phyloP scores from a whole-genome alignment of 192 early-diverging fungal species.

The Umbelopsis sp. region DNA sequence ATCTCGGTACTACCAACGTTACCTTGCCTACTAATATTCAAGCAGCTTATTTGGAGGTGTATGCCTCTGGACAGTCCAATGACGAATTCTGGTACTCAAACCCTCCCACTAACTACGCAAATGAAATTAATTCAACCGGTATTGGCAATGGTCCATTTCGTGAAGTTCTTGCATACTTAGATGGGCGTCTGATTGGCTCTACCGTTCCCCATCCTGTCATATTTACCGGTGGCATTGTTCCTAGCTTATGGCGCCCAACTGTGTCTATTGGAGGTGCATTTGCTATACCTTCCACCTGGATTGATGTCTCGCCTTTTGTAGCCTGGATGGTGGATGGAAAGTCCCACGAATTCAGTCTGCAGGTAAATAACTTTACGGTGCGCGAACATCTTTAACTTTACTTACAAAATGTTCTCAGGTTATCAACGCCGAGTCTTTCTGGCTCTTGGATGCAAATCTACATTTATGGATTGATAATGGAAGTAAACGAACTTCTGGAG shows the following conservation, averaged over 20 bases:
- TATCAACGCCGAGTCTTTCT: slow-evolving; percentile 11
- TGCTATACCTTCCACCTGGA: slow-evolving; percentile 22
- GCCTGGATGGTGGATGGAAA: slow-evolving; percentile 29
- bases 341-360: slow-evolving; percentile 13
- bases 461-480: slow-evolving; percentile 26
- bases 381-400: background rate
- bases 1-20: slow-evolving; percentile 8
- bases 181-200: slow-evolving; percentile 10
- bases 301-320: slow-evolving; percentile 30
- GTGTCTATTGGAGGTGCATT: slow-evolving; percentile 18
- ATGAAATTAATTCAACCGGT: background rate
- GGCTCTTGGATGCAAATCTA: slow-evolving; percentile 28
- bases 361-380: slow-evolving; percentile 4
- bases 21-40: slow-evolving; percentile 21
- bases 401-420: background rate
- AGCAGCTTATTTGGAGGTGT: slow-evolving; percentile 23
- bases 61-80: slow-evolving; percentile 23
- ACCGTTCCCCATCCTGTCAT: slow-evolving; percentile 16
- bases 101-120: slow-evolving; percentile 14
- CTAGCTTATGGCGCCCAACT: slow-evolving; percentile 25
- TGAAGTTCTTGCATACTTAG: slow-evolving; percentile 25
- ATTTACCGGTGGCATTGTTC: slow-evolving; percentile 25
- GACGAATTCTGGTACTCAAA: slow-evolving; percentile 33
- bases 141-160: slow-evolving; percentile 21
- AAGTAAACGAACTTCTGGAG: slow-evolving; percentile 21